Percentiles rank a stretch among this genome's conserved stretches.
These are phyloP conservation scores for Candida tetrigidarum DNA, from an alignment of 1,139 yeast species.

Conservation along the genomic window DNA sequence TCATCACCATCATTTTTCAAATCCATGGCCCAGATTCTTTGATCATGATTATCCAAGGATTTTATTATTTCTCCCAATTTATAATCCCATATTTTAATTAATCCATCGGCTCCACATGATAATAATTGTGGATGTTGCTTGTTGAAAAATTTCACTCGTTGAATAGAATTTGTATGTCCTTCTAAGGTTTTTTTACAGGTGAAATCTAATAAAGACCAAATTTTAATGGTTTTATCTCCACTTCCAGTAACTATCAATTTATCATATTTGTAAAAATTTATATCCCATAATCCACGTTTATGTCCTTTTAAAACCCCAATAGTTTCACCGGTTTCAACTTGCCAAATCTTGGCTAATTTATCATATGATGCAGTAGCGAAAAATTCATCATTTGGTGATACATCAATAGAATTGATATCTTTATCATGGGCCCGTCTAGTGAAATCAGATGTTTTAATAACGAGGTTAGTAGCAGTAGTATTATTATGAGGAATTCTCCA, in stretches of 20 bases:
- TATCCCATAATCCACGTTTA: slow-evolving; percentile 93
- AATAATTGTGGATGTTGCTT: slow-evolving; percentile 65
- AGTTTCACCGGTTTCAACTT: slow-evolving; percentile 77
- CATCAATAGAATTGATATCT: slow-evolving; percentile 86
- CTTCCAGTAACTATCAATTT: slow-evolving; percentile 77
- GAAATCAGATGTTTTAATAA: slow-evolving; percentile 64
- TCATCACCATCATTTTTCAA: slow-evolving; percentile 62
- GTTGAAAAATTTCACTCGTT: slow-evolving; percentile 73
- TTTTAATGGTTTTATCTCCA: slow-evolving; percentile 88
- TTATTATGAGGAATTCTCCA: slow-evolving; percentile 93
- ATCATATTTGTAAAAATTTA: slow-evolving; percentile 79
- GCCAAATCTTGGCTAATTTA: slow-evolving; percentile 90
- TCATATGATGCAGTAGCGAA: slow-evolving; percentile 98
- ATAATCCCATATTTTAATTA: slow-evolving; percentile 88
- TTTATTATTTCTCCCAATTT: slow-evolving; percentile 76
- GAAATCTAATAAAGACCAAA: slow-evolving; percentile 85
- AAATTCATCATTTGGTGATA: slow-evolving; percentile 84
- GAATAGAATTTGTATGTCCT: slow-evolving; percentile 93
- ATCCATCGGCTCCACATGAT: slow-evolving; percentile 93
- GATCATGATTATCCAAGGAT: slow-evolving; percentile 90
- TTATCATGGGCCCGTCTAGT: slow-evolving; percentile 97
- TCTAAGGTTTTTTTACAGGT: slow-evolving; percentile 83
- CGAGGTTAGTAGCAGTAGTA: no score
- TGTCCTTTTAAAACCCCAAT: slow-evolving; percentile 88
- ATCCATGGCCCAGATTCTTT: slow-evolving; percentile 91